Conservation (phyloP, 2,329 filamentous ascomycete genomes). For the Ambrosiella beaveri region DNA sequence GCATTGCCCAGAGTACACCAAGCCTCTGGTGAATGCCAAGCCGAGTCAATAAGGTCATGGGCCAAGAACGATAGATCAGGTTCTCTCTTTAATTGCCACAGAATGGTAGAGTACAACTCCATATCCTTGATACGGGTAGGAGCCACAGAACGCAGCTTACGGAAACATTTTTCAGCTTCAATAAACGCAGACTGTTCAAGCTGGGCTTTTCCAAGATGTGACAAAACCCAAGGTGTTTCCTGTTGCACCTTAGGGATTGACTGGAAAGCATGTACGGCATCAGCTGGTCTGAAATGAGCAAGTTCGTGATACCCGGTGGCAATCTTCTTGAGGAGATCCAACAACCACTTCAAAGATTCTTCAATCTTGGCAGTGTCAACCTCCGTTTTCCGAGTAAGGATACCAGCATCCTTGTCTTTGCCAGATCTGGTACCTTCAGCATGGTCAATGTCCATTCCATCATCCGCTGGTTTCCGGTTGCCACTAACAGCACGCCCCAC, state of each 20-base stretch:
- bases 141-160: conserved; percentile 58
- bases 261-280: conserved; percentile 58
- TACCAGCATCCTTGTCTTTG: conserved; percentile 8
- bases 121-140: conserved; percentile 81
- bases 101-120: conserved; percentile 95
- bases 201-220: conserved; percentile 76
- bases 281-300: conserved; percentile 59
- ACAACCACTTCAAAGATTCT: conserved; percentile 57
- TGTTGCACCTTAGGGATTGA: conserved; percentile 57
- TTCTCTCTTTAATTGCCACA: conserved; percentile 95
- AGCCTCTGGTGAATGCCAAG: conserved; percentile 79
- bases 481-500: conserved; percentile 81
- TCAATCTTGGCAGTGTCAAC: conserved; percentile 47
- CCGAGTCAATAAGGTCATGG: conserved; percentile 72
- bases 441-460: conserved; percentile 50
- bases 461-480: conserved; percentile 58
- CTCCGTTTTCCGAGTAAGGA: conserved; percentile 23
- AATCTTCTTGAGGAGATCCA: conserved; percentile 69
- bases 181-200: conserved; percentile 79
- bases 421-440: conserved; percentile 35
- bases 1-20: conserved; percentile 95
- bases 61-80: conserved; percentile 82
- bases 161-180: conserved; percentile 76
- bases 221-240: conserved; percentile 84
- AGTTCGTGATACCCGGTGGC: conserved; percentile 65